Percentiles rank a stretch among this genome's conserved stretches.
Evolutionary conservation across 352 stramenopile genomes (phyloP).

Genomic region (Phytopythium mirpurense): DNA sequence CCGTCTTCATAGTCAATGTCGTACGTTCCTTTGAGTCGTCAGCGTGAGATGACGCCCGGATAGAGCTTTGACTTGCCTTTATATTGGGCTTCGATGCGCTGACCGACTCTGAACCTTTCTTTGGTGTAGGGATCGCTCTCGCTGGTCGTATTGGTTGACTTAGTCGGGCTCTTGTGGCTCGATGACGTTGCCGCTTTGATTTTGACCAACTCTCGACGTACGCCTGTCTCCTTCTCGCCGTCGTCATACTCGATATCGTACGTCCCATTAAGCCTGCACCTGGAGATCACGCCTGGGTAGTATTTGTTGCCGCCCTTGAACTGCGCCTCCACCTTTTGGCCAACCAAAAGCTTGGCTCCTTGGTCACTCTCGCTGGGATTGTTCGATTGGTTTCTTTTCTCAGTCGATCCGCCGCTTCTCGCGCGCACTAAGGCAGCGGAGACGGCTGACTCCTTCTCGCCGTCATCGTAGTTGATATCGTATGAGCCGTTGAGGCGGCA

Average conservation of each 20-base stretch:
- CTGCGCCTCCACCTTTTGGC: slow-evolving; percentile 27
- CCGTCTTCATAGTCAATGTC: slow-evolving; percentile 65
- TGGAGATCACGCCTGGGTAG: slow-evolving; percentile 44
- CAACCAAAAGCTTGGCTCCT: slow-evolving; percentile 18
- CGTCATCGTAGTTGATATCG: slow-evolving; percentile 73
- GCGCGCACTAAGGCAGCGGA: slow-evolving; percentile 19
- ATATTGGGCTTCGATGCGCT: slow-evolving; percentile 33
- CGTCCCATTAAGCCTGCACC: slow-evolving; percentile 28
- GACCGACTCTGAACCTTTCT: slow-evolving; percentile 8
- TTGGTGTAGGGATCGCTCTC: background rate
- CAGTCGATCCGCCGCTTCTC: background rate
- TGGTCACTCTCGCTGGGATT: slow-evolving; percentile 7
- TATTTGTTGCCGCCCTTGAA: slow-evolving; percentile 54
- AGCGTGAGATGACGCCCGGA: slow-evolving; percentile 35
- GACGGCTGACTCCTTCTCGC: slow-evolving; percentile 30
- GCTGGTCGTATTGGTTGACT: background rate
- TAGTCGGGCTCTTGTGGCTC: background rate
- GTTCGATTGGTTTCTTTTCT: background rate
- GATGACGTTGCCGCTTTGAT: slow-evolving; percentile 2
- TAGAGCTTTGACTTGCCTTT: slow-evolving; percentile 25
- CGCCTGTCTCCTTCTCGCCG: slow-evolving; percentile 37
- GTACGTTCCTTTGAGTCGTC: slow-evolving; percentile 44
- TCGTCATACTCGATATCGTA: slow-evolving; percentile 62
- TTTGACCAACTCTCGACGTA: slow-evolving; percentile 24
- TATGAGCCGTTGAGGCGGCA: slow-evolving; percentile 64